Base-by-base conservation (phyloP, 306 rosid genomes). In the Prunus fruticosa region DNA sequence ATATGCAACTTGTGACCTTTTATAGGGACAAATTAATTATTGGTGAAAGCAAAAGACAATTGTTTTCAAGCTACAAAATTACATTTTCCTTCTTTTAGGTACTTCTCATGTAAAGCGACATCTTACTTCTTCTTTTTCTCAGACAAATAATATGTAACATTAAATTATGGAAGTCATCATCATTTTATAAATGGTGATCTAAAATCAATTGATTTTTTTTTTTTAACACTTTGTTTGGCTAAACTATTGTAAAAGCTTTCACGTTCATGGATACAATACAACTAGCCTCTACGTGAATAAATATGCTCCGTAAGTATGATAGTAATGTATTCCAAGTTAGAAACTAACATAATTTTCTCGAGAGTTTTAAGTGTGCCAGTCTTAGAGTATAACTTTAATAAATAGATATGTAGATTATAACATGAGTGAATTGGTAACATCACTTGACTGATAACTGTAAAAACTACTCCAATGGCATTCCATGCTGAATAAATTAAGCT, bases 1-100 rank as follows among this genome's bases (percentile, higher is more conserved):
- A 51, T 66, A 18, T 74, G 67, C 84, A 77, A 71, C 64, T 74
- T 75, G 60, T 69, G 22, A 54, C 56, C 32, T 12, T 68, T 53
- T 30, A 18, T 49, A 27, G 19, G 60, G 49, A 18, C 58, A 19
- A 45, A 25, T 25, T 7, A 64, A 25, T 25, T 7, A 64, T 34
- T 64, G 50, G 34, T 34, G 16, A 34, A 64, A 34, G 25, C 16
- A 34, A 64, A 9, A 38, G 8, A 19, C 25, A 34, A 34, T 18
- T 13, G 25, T 10, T 18, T 34, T 62, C 20, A 15, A 27, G 27
- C 67, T 0, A 15, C 6, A 28, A 27, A 62, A 8, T 38, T 19
- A 19, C n/a, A 19, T 8, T 32, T 18, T 64, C 23, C 6, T 19
- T 64, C 49, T 34, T 64, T 64, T 19, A 19, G 25, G 14, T 15